Conservation (phyloP, 1,284 basidiomycete species). For the Sutorius eximius region DNA sequence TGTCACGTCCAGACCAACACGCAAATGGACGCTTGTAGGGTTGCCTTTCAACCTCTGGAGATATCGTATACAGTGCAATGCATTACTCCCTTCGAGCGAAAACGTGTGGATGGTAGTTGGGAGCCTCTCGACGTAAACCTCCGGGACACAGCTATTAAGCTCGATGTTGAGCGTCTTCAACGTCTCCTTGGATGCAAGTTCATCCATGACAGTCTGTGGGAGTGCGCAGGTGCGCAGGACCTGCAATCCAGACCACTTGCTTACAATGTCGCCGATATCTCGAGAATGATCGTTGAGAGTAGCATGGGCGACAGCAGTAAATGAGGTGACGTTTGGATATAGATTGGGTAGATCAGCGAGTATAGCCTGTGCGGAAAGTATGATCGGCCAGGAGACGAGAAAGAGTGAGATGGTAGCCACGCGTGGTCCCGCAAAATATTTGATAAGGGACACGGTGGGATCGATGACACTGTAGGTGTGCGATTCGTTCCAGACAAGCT, state of each 20-base stretch:
- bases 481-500: slow-evolving; percentile 16
- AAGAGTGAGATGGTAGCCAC: slow-evolving; percentile 11
- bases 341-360: slow-evolving; percentile 8
- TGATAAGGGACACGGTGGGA: slow-evolving; percentile 9
- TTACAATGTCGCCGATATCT: slow-evolving; percentile 12
- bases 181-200: slow-evolving; percentile 1
- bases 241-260: slow-evolving; percentile 10
- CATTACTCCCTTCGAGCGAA: slow-evolving; percentile 4
- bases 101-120: slow-evolving; percentile 6
- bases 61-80: slow-evolving; percentile 7
- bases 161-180: slow-evolving; percentile 14
- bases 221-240: slow-evolving; percentile 10
- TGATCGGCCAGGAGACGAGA: slow-evolving; percentile 9
- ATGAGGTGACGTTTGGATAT: slow-evolving; percentile 19
- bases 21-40: slow-evolving; percentile 2
- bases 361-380: not conserved
- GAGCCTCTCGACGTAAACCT: not conserved
- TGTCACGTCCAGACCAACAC: slow-evolving; percentile 7
- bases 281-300: slow-evolving; percentile 7
- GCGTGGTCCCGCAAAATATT: slow-evolving; percentile 9
- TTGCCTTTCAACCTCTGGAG: slow-evolving; percentile 7
- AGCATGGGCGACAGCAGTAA: slow-evolving; percentile 6
- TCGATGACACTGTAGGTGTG: slow-evolving; percentile 1
- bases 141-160: not conserved
- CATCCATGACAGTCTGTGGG: slow-evolving; percentile 13